phyloP scores from a whole-genome alignment of 2,329 filamentous ascomycete genomes.

The Gyromitra esculenta region DNA sequence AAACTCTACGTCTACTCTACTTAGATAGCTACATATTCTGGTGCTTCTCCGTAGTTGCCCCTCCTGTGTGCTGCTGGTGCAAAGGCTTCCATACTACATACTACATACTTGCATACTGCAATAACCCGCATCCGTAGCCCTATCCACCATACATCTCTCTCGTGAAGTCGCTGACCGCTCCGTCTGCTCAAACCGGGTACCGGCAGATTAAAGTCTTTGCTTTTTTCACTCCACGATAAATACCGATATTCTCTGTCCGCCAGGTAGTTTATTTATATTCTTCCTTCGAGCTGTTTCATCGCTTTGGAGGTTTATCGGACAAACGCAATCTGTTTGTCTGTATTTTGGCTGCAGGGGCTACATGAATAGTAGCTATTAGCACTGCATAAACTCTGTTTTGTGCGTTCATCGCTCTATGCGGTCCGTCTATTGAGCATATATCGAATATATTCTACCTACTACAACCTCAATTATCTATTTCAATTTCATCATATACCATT shows the following conservation, averaged over 20 bases:
- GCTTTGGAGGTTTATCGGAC: not conserved
- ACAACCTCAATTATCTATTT: not conserved
- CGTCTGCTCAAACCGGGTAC: slow-evolving; percentile 1
- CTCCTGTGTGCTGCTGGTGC: not conserved
- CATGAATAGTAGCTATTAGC: not conserved
- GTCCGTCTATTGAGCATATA: not conserved
- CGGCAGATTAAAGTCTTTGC: not conserved
- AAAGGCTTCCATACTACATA: not conserved
- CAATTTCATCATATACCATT: not conserved
- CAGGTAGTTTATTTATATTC: not conserved
- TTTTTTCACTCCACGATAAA: slow-evolving; percentile 18
- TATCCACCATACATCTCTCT: slow-evolving; percentile 7
- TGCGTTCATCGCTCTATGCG: not conserved
- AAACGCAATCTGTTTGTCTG: not conserved
- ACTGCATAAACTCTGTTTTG: not conserved
- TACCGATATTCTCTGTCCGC: slow-evolving; percentile 7
- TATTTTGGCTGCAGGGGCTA: not conserved
- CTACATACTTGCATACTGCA: not conserved
- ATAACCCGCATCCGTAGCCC: not conserved
- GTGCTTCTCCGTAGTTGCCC: not conserved
- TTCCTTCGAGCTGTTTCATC: not conserved
- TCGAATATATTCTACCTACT: not conserved
- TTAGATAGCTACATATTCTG: slow-evolving; percentile 1
- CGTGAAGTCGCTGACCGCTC: slow-evolving; percentile 11
- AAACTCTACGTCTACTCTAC: slow-evolving; percentile 2